phyloP scores from a whole-genome alignment of 73 alveolate genomes.

The Paramecium sexaurelia region DNA sequence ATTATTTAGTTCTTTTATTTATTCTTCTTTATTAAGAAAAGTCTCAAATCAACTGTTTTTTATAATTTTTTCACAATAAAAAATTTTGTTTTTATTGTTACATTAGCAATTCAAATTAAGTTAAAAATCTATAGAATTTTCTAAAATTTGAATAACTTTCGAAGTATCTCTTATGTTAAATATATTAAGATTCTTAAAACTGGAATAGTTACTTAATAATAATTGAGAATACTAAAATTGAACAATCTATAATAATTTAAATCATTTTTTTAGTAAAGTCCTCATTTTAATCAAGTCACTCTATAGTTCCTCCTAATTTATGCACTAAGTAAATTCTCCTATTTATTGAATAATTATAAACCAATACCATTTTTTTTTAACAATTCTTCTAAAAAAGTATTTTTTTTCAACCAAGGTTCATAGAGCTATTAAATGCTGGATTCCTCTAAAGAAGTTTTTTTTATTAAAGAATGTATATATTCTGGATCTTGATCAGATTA shows the following conservation, averaged over 20 bases:
- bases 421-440: background rate
- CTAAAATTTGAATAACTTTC: background rate
- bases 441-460: background rate
- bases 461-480: background rate
- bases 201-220: too few species aligned
- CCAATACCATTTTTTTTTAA: conserved; percentile 50
- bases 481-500: conserved; percentile 39
- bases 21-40: too few species aligned
- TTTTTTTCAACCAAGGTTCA: conserved; percentile 32
- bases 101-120: background rate
- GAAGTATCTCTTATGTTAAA: too few species aligned
- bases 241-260: background rate
- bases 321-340: conserved; percentile 47
- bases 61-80: too few species aligned
- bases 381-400: conserved; percentile 47
- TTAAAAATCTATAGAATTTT: background rate
- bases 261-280: background rate
- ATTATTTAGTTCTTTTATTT: background rate
- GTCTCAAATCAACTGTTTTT: too few species aligned
- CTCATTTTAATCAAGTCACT: conserved; percentile 34
- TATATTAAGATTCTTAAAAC: too few species aligned
- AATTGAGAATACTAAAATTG: background rate
- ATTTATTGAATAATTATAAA: background rate
- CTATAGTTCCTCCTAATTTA: conserved; percentile 30
- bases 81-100: background rate